These are phyloP conservation scores for Pichia ethanolica DNA, from an alignment of 805 yeast genomes.

Conservation along the genomic window DNA sequence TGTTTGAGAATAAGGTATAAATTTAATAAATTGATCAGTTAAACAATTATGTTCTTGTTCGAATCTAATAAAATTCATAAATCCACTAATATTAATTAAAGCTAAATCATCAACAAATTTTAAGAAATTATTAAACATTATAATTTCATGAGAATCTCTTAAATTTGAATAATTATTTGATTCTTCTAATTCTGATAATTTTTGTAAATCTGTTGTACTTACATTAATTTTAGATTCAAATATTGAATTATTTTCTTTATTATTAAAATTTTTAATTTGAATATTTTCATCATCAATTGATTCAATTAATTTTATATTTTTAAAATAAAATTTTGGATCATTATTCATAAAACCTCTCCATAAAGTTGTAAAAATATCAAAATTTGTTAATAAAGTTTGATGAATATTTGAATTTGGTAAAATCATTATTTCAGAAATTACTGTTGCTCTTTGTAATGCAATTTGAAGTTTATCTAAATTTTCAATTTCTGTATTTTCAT, in stretches of 20 bases:
- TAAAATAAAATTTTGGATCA: constrained; percentile 13
- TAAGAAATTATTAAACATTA: constrained; percentile 45
- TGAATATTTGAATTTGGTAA: constrained; percentile 19
- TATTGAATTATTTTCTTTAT: constrained; percentile 14
- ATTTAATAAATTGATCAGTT: constrained; percentile 68
- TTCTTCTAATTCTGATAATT: constrained; percentile 11
- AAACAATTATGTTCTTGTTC: constrained; percentile 33
- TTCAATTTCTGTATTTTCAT: not conserved
- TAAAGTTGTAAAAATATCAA: constrained; percentile 17
- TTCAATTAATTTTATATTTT: constrained; percentile 1
- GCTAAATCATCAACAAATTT: constrained; percentile 79
- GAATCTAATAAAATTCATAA: constrained; percentile 59
- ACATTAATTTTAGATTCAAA: constrained; percentile 24
- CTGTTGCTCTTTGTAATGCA: constrained; percentile 21
- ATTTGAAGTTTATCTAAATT: constrained; percentile 10
- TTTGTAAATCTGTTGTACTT: constrained; percentile 12
- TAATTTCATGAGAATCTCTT: constrained; percentile 22
- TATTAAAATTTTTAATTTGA: constrained; percentile 14
- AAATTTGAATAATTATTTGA: constrained; percentile 20
- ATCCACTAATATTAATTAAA: constrained; percentile 72
- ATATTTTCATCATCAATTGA: constrained; percentile 3
- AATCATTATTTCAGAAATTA: constrained; percentile 25
- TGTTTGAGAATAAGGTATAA: constrained; percentile 76
- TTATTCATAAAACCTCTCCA: constrained; percentile 29
- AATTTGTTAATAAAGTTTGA: constrained; percentile 17